A percentile compares a stretch with the other conserved stretches of the same genome.
phyloP scores from a whole-genome alignment of 768 basidiomycete species.

The Suillus weaverae region DNA sequence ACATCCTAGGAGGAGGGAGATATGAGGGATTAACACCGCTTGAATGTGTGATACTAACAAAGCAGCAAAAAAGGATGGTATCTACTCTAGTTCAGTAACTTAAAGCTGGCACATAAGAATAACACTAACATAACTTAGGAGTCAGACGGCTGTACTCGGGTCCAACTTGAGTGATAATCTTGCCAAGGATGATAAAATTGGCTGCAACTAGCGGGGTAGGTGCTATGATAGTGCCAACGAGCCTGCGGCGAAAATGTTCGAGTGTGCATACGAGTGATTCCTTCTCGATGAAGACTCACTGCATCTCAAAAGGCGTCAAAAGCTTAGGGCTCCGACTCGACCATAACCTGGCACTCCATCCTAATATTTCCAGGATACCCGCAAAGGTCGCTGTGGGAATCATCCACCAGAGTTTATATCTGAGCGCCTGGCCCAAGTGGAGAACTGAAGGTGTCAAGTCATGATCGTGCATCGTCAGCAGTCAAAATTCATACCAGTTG shows the following conservation, averaged over 20 bases:
- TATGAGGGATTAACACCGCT: background rate
- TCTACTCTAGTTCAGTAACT: slow-evolving; percentile 9
- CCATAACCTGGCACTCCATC: slow-evolving; percentile 60
- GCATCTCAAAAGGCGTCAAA: slow-evolving; percentile 41
- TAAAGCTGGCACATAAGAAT: background rate
- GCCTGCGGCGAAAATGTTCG: slow-evolving; percentile 15
- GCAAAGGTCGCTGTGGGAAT: slow-evolving; percentile 49
- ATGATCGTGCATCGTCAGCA: background rate
- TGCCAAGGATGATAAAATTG: slow-evolving; percentile 54
- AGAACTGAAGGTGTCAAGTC: slow-evolving; percentile 32
- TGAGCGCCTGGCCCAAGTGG: slow-evolving; percentile 46
- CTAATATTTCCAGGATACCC: slow-evolving; percentile 50
- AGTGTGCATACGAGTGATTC: background rate
- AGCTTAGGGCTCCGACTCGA: slow-evolving; percentile 32
- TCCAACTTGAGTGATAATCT: slow-evolving; percentile 46
- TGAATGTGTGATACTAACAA: slow-evolving; percentile 10
- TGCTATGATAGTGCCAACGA: slow-evolving; percentile 45
- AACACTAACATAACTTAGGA: slow-evolving; percentile 28
- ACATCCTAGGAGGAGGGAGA: slow-evolving; percentile 28
- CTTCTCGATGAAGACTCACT: slow-evolving; percentile 30
- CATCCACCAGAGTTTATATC: slow-evolving; percentile 52
- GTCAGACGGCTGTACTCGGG: slow-evolving; percentile 48
- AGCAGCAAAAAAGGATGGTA: slow-evolving; percentile 12
- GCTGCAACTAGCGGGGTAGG: slow-evolving; percentile 60
- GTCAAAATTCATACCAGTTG: slow-evolving; percentile 33